Percentiles rank a stretch among this genome's conserved stretches.
Evolutionary conservation across 345 rosid genomes (phyloP).

Genomic region (Eucalyptus regnans): DNA sequence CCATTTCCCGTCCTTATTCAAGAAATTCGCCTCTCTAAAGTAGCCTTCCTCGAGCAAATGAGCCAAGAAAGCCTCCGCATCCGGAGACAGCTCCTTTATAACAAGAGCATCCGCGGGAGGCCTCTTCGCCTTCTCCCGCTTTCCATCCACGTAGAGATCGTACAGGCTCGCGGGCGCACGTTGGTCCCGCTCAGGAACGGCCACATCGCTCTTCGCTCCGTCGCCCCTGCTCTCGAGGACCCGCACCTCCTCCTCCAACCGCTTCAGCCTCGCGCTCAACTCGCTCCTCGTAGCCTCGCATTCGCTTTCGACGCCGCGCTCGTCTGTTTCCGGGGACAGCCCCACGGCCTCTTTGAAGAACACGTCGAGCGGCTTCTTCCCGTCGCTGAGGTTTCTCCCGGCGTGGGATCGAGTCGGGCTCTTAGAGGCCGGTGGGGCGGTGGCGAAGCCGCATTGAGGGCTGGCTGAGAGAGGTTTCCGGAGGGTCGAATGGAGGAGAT

Average conservation of each 20-base stretch:
- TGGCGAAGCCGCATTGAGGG: not conserved
- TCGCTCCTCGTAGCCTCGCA: conserved; percentile 2
- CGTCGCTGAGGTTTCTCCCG: not conserved
- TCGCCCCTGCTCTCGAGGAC: conserved; percentile 5
- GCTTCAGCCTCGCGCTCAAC: conserved; percentile 20
- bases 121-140: not conserved
- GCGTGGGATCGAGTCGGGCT: not conserved
- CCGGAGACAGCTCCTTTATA: conserved; percentile 41
- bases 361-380: conserved; percentile 17
- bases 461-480: conserved; percentile 2
- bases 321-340: conserved; percentile 18
- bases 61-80: conserved; percentile 35
- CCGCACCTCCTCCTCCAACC: conserved; percentile 28
- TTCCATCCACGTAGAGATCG: not conserved
- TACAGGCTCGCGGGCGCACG: not conserved
- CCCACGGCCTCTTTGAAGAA: conserved; percentile 50
- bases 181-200: not conserved
- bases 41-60: conserved; percentile 53
- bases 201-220: not conserved
- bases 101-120: not conserved
- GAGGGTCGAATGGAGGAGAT: not conserved
- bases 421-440: not conserved
- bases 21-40: conserved; percentile 53
- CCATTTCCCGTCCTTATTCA: conserved; percentile 15
- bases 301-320: not conserved